These are phyloP conservation scores for Penicillium nordicum DNA, from an alignment of 2,329 filamentous ascomycete species.

Conservation along the genomic window DNA sequence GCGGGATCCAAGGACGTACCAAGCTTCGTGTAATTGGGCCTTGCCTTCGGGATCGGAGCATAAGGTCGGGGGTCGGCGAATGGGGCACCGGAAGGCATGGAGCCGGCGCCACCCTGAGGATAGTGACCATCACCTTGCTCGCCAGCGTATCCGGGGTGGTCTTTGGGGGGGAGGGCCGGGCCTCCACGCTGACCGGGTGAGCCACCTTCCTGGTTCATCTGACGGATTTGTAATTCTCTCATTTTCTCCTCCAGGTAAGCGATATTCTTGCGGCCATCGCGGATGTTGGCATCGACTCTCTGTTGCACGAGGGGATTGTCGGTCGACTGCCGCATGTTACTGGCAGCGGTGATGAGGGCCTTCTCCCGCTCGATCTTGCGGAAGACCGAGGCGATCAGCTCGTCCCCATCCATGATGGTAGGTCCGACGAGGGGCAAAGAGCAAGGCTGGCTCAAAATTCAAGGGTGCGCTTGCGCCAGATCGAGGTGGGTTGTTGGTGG, in stretches of 20 bases:
- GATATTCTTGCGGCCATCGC: conserved; percentile 88
- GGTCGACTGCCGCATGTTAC: conserved; percentile 91
- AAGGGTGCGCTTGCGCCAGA: conserved; percentile 11
- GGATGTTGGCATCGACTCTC: conserved; percentile 87
- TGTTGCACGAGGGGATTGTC: conserved; percentile 89
- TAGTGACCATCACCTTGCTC: conserved; percentile 56
- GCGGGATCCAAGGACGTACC: conserved; percentile 55
- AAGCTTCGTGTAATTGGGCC: conserved; percentile 93
- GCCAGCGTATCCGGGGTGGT: conserved; percentile 53
- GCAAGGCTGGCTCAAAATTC: conserved; percentile 14
- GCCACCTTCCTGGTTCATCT: conserved; percentile 55
- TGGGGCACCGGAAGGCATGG: conserved; percentile 78
- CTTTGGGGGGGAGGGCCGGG: conserved; percentile 67
- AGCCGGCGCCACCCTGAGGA: conserved; percentile 60
- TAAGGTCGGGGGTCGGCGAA: conserved; percentile 71
- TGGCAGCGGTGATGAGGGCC: conserved; percentile 88
- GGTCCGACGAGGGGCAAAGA: conserved; percentile 13
- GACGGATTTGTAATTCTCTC: conserved; percentile 79
- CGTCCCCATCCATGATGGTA: conserved; percentile 57
- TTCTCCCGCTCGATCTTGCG: conserved; percentile 98
- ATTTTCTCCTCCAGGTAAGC: conserved; percentile 94
- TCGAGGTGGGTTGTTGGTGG: conserved; percentile 14
- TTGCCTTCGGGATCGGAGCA: conserved; percentile 65
- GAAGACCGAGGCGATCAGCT: conserved; percentile 73
- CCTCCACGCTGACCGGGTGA: conserved; percentile 50